These are phyloP conservation scores for Cryptosporidium felis DNA, from an alignment of 169 alveolate genomes.

Conservation along the genomic window DNA sequence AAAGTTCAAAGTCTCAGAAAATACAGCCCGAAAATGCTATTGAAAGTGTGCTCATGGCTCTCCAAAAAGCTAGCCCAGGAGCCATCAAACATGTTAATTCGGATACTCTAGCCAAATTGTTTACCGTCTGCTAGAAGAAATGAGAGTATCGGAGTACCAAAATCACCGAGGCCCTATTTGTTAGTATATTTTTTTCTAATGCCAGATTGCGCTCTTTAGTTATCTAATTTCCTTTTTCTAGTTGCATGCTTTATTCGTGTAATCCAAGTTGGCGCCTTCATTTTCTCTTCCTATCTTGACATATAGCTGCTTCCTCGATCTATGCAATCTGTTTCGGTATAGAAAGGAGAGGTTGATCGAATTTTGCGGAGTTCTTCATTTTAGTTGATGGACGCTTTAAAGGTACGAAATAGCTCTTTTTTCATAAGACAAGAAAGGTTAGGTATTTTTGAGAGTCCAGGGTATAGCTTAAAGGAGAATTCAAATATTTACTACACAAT, in stretches of 20 bases:
- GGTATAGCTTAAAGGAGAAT: not conserved
- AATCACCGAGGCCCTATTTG: no score
- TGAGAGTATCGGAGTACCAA: no score
- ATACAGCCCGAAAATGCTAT: constrained; percentile 58
- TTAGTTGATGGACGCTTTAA: no score
- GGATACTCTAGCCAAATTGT: constrained; percentile 61
- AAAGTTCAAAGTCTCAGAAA: constrained; percentile 21
- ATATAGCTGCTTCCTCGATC: no score
- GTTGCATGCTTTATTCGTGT: not conserved
- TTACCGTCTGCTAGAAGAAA: constrained; percentile 53
- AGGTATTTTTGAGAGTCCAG: not conserved
- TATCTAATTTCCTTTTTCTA: not conserved
- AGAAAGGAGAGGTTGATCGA: no score
- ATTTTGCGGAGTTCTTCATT: no score
- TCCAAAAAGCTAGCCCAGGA: constrained; percentile 48
- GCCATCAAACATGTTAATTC: constrained; percentile 63
- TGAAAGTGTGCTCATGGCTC: constrained; percentile 69
- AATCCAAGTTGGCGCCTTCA: not conserved
- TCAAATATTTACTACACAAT: not conserved
- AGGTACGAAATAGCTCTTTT: not conserved
- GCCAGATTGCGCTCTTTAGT: no score
- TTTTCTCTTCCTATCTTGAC: no score
- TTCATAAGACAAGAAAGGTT: not conserved
- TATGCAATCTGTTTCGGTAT: no score
- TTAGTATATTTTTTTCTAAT: no score